phyloP scores from a whole-genome alignment of 306 rosid species.

The Pterocarpus santalinus region DNA sequence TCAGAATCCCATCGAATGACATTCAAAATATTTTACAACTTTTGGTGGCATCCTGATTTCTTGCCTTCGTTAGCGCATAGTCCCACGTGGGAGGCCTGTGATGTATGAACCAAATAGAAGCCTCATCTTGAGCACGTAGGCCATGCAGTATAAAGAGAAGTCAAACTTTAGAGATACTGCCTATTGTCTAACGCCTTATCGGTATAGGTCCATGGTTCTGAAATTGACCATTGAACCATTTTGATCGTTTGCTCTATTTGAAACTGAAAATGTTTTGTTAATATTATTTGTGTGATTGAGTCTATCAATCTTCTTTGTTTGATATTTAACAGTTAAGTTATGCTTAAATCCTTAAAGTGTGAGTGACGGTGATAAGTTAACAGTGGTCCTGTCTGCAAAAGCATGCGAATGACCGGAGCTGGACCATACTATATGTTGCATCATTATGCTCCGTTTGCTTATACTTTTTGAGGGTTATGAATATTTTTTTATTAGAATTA shows the following conservation, averaged over 20 bases:
- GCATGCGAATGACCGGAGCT: constrained; percentile 39
- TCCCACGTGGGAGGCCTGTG: constrained; percentile 58
- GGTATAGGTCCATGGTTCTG: constrained; percentile 35
- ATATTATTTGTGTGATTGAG: neutral
- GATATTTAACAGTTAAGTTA: constrained; percentile 18
- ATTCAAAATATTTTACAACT: constrained; percentile 54
- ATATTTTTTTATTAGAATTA: too few species aligned
- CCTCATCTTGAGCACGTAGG: constrained; percentile 44
- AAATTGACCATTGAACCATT: constrained; percentile 62
- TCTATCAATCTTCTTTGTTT: neutral
- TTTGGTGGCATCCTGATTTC: constrained; percentile 79
- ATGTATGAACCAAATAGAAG: neutral
- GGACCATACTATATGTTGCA: constrained; percentile 48
- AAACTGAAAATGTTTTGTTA: constrained; percentile 35
- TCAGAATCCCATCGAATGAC: constrained; percentile 58
- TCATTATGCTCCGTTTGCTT: neutral
- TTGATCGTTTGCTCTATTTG: constrained; percentile 40
- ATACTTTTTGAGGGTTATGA: too few species aligned
- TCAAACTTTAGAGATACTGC: constrained; percentile 58
- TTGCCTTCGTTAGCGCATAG: constrained; percentile 77
- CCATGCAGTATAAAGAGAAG: constrained; percentile 55
- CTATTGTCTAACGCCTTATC: constrained; percentile 33
- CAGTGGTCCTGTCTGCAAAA: constrained; percentile 49
- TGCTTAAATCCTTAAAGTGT: constrained; percentile 18
- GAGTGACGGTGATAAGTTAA: constrained; percentile 22